Evolutionary conservation across 1,284 basidiomycete genomes (phyloP).

Genomic region (Sporisorium iseilematis-ciliati): DNA sequence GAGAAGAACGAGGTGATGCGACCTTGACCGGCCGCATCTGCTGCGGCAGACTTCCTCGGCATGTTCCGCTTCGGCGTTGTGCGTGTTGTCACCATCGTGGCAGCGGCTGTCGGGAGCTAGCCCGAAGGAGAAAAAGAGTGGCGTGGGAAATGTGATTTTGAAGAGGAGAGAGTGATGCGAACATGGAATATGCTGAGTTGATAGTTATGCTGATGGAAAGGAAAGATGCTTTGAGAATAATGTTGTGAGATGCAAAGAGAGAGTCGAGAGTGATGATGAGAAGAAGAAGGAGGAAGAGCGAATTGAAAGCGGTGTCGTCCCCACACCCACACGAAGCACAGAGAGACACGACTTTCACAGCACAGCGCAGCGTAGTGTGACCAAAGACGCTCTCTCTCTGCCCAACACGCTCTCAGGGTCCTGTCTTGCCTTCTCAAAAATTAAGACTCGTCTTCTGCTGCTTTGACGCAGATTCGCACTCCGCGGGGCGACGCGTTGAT

Average conservation of each 20-base stretch:
- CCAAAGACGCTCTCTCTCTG: background rate
- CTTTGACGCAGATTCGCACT: too few relatives aligned
- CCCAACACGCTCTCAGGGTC: too few relatives aligned
- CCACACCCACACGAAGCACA: background rate
- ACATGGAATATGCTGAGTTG: slow-evolving; percentile 12
- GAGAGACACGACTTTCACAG: background rate
- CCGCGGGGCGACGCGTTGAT: slow-evolving; percentile 7
- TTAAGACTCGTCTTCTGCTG: too few relatives aligned
- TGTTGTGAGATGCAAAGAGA: background rate
- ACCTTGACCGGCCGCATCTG: slow-evolving; percentile 20
- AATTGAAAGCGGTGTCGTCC: background rate
- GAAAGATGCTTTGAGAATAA: slow-evolving; percentile 1
- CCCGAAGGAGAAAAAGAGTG: background rate
- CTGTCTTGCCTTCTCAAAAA: too few relatives aligned
- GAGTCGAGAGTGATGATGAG: background rate
- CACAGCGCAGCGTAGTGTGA: too few relatives aligned
- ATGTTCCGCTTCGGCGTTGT: slow-evolving; percentile 28
- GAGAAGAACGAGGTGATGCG: slow-evolving; percentile 44
- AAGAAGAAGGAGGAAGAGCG: background rate
- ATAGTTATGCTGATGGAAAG: background rate
- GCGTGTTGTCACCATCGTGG: slow-evolving; percentile 9
- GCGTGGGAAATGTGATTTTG: background rate
- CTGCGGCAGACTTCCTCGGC: slow-evolving; percentile 16
- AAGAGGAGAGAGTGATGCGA: background rate
- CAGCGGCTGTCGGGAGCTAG: too few relatives aligned